Percentiles rank a stretch among this genome's conserved stretches.
phyloP scores from a whole-genome alignment of 2,329 filamentous ascomycete genomes.

The Pseudocercospora vitis region DNA sequence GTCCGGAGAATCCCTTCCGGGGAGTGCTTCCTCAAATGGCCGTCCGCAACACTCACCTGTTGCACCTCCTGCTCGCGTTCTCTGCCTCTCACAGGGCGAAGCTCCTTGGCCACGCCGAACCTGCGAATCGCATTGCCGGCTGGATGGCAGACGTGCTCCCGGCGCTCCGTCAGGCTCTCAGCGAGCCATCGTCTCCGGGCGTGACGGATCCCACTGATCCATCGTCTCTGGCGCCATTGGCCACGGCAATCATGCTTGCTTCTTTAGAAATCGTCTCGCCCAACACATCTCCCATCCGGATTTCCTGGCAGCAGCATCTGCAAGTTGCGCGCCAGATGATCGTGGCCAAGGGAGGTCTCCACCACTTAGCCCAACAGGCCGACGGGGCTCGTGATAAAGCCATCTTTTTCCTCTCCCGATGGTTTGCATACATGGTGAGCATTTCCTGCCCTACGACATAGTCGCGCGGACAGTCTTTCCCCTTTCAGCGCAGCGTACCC shows the following conservation, averaged over 20 bases:
- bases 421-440: slow-evolving; percentile 72
- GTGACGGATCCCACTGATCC: slow-evolving; percentile 50
- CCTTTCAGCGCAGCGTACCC: no score
- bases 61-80: slow-evolving; percentile 76
- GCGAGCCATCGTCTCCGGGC: slow-evolving; percentile 30
- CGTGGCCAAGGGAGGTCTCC: slow-evolving; percentile 61
- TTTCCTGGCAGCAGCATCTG: slow-evolving; percentile 79
- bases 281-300: slow-evolving; percentile 74
- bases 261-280: slow-evolving; percentile 82
- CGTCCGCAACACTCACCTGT: slow-evolving; percentile 66
- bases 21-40: slow-evolving; percentile 67
- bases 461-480: no score
- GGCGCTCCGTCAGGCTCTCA: slow-evolving; percentile 65
- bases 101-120: slow-evolving; percentile 71
- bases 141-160: slow-evolving; percentile 82
- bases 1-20: slow-evolving; percentile 60
- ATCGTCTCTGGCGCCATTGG: slow-evolving; percentile 71
- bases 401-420: slow-evolving; percentile 73
- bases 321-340: slow-evolving; percentile 75
- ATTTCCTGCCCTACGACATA: no score
- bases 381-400: slow-evolving; percentile 54
- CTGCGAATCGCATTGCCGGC: slow-evolving; percentile 71
- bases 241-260: slow-evolving; percentile 80
- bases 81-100: slow-evolving; percentile 80
- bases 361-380: slow-evolving; percentile 41